These are phyloP conservation scores for Hyaloscypha bicolor DNA, from an alignment of 495 filamentous ascomycete species.

Conservation along the genomic window DNA sequence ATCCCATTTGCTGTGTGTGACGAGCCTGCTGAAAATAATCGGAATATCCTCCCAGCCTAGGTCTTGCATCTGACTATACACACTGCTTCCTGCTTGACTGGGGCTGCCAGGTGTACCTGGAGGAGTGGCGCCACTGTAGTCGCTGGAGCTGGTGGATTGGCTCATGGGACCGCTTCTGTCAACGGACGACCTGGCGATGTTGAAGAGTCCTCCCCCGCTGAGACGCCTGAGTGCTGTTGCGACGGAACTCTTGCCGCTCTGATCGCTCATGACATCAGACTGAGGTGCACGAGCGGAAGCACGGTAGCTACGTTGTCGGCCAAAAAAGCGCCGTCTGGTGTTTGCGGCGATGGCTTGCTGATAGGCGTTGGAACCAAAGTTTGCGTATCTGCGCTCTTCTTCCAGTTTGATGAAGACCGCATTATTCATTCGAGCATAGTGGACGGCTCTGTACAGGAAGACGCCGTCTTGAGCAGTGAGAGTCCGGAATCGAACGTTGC, in stretches of 20 bases:
- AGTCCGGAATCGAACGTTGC: conserved; percentile 80
- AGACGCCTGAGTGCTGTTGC: conserved; percentile 63
- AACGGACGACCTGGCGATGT: conserved; percentile 64
- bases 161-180: conserved; percentile 58
- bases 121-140: conserved; percentile 52
- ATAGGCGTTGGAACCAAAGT: conserved; percentile 44
- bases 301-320: conserved; percentile 61
- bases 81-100: conserved; percentile 14
- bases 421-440: conserved; percentile 82
- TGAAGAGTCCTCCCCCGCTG: conserved; percentile 56
- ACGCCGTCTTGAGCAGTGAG: conserved; percentile 76
- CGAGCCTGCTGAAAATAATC: conserved; percentile 78
- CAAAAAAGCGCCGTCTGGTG: conserved; percentile 49
- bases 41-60: conserved; percentile 76
- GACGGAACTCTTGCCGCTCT: conserved; percentile 40
- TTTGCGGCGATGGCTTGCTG: conserved; percentile 16
- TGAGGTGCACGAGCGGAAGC: conserved; percentile 55
- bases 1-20: conserved; percentile 79
- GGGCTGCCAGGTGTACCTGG: conserved; percentile 51
- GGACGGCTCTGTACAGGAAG: conserved; percentile 78
- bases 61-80: conserved; percentile 12
- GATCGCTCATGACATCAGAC: conserved; percentile 29
- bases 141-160: conserved; percentile 58
- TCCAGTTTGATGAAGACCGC: conserved; percentile 85
- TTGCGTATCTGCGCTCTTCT: conserved; percentile 51